These are phyloP conservation scores for Taphrina pruni DNA, from an alignment of 1,139 yeast species.

Conservation along the genomic window DNA sequence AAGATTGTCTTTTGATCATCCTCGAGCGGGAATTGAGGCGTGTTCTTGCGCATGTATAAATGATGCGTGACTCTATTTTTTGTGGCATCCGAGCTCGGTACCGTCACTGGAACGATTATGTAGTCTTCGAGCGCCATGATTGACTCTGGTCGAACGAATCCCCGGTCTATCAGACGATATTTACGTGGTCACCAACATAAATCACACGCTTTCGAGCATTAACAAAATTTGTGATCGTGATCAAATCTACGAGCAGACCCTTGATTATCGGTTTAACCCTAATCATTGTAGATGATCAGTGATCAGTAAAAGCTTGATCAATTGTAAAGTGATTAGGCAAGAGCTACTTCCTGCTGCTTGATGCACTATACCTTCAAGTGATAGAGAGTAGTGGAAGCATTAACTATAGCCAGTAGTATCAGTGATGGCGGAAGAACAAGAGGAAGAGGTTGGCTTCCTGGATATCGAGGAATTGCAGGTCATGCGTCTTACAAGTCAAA, in stretches of 20 bases:
- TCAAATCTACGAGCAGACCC: neutral
- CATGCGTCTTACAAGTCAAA: conserved; percentile 41
- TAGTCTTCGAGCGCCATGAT: conserved; percentile 36
- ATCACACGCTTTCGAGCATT: neutral
- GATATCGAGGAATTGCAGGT: conserved; percentile 63
- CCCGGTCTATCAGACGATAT: too few species aligned
- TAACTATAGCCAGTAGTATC: too few species aligned
- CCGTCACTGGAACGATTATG: conserved; percentile 12
- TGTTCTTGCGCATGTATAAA: conserved; percentile 45
- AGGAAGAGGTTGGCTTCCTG: conserved; percentile 48
- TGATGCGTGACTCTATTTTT: conserved; percentile 39
- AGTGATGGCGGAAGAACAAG: neutral
- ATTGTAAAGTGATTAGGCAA: too few species aligned
- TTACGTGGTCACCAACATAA: too few species aligned
- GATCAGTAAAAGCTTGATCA: neutral
- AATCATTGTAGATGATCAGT: neutral
- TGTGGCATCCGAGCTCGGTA: conserved; percentile 7
- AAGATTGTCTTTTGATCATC: conserved; percentile 43
- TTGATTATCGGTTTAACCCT: neutral
- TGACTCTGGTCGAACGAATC: too few species aligned
- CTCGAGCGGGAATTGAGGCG: conserved; percentile 37
- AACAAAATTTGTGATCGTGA: conserved; percentile 16
- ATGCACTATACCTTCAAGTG: neutral
- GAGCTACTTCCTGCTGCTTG: neutral
- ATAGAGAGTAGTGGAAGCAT: too few species aligned